Evolutionary conservation across 768 basidiomycete species (phyloP), one percentile per base, ranked within the genome.

Genomic region (Termitomyces bulborhizus): DNA sequence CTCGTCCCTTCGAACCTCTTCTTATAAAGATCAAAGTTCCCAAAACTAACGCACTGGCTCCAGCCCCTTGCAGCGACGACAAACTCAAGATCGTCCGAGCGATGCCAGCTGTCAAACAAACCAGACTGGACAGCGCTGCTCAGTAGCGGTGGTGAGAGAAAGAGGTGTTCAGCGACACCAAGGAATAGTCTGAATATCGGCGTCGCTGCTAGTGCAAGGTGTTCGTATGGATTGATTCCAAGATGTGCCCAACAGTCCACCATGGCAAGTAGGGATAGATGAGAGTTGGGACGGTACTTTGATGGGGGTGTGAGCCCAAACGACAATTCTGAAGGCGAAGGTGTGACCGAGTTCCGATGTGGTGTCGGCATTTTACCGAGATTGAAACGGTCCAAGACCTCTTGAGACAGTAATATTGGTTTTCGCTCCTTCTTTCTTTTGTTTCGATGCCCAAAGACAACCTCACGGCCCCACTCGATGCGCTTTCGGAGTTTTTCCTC

Each of bases 101-200:
- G 77, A 65, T 95, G 89, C 65, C 88, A 82, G 3, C 81, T 81
- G 62, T 96, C 90, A 56, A 82, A 70, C 34, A 94, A 66, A 0
- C 87, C 90, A 0, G 92, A 87, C 42, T 84, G 72, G 44, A 98
- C 77, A 0, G 95, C 88, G 1, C 76, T 71, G 53, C 84, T 76
- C 16, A 97, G 73, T 3, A 88, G 75, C 0, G 71, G 63, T 1
- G 76, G 74, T 0, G 84, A 85, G 43, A 89, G 79, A 74, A 98
- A 99, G 11, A 99, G 81, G 69, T 95, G 90, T 69, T 98, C 97
- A 11, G 96, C 92, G 12, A 98, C 93, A 31, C 96, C 96, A 49
- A 99, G 87, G 86, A 96, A 98, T 58, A 99, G 79, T 51, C 94
- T 83, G 73, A 99, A 99, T 36, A 98, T 81, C 0, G 97, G 97